Percentiles rank a stretch among this genome's conserved stretches.
phyloP scores from a whole-genome alignment of 176 grass and related monocot genomes.

The Oryza coarctata region DNA sequence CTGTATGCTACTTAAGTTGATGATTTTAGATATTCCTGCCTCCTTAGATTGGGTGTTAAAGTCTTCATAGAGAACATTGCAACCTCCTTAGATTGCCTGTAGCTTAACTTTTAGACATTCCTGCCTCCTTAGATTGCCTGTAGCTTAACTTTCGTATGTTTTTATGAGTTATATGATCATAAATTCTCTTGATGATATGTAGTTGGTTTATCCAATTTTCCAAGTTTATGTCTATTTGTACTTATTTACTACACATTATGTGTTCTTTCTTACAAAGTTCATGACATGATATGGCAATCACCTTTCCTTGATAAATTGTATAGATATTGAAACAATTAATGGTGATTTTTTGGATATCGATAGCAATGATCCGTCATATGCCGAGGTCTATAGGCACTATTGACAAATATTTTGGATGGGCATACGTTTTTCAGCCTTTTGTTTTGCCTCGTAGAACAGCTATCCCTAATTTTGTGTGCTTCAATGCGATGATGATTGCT shows the following conservation, averaged over 20 bases:
- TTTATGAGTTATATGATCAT: not conserved
- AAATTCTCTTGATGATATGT: not conserved
- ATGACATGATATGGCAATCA: not conserved
- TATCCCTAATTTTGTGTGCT: slow-evolving; percentile 9
- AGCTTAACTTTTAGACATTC: not conserved
- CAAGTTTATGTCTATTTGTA: not conserved
- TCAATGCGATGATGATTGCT: slow-evolving; percentile 22
- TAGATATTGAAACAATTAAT: slow-evolving; percentile 71
- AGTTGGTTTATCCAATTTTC: not conserved
- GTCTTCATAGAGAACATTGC: not conserved
- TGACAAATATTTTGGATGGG: not conserved
- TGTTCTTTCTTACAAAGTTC: not conserved
- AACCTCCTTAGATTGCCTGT: not conserved
- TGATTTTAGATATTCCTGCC: not conserved
- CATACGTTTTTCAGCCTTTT: not conserved
- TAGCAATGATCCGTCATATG: slow-evolving; percentile 50
- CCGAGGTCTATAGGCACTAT: slow-evolving; percentile 50
- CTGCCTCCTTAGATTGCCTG: not conserved
- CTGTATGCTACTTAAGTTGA: not conserved
- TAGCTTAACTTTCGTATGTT: not conserved
- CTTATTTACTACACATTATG: not conserved
- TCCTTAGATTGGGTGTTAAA: not conserved
- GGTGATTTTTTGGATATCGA: slow-evolving; percentile 86
- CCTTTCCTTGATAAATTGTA: slow-evolving; percentile 43
- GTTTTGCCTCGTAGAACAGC: not conserved